Percentiles rank a stretch among this genome's conserved stretches.
These are phyloP conservation scores for Fusarium sambucinum DNA, from an alignment of 2,329 filamentous ascomycete genomes.

Conservation along the genomic window DNA sequence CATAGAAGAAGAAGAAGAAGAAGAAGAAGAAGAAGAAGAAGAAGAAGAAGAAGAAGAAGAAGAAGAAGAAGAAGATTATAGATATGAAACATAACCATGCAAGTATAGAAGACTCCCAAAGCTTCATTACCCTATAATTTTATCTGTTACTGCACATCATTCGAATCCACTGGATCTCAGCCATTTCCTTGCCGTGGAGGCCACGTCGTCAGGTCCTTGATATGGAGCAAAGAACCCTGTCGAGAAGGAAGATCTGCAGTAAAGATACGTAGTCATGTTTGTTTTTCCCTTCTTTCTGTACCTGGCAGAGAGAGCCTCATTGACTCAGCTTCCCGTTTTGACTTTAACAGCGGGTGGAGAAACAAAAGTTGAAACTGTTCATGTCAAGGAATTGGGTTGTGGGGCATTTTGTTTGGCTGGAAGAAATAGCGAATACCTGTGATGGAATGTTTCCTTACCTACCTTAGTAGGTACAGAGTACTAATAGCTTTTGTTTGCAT, in stretches of 20 bases:
- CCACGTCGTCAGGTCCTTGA: conserved; percentile 24
- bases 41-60: too few relatives aligned
- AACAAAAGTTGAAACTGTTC: conserved; percentile 30
- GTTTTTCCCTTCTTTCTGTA: background rate
- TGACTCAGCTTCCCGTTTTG: background rate
- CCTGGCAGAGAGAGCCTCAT: conserved; percentile 7
- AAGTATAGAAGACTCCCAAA: background rate
- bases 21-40: too few relatives aligned
- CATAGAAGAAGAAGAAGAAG: too few relatives aligned
- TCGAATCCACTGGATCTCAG: conserved; percentile 19
- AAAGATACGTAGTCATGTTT: conserved; percentile 2
- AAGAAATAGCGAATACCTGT: background rate
- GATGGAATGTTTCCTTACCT: conserved; percentile 4
- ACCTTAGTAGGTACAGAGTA: too few relatives aligned
- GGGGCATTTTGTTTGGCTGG: conserved; percentile 23
- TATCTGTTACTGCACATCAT: background rate
- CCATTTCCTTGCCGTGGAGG: conserved; percentile 6
- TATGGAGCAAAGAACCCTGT: background rate
- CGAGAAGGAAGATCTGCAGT: conserved; percentile 18
- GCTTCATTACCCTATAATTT: conserved; percentile 11
- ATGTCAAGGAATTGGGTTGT: conserved; percentile 19
- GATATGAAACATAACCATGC: conserved; percentile 1
- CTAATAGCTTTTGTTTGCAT: conserved; percentile 9
- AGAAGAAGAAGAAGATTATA: too few relatives aligned
- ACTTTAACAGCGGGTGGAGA: conserved; percentile 27